phyloP scores from a whole-genome alignment of 106 monocot species.

The Apostasia ramifera region DNA sequence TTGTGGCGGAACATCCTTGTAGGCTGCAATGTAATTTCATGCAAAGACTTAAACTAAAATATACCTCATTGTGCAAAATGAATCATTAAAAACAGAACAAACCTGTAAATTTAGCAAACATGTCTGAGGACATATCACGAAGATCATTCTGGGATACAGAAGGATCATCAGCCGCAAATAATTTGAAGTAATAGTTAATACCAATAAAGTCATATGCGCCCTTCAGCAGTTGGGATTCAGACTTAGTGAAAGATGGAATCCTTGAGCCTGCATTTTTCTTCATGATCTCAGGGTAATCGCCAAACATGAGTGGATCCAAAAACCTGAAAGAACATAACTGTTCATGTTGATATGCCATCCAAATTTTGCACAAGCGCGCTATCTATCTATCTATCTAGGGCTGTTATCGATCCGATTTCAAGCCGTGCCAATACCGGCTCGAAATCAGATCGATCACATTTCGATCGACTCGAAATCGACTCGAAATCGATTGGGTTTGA shows the following conservation, averaged over 20 bases:
- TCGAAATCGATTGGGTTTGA: no score
- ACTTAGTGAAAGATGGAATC: slow-evolving; percentile 24
- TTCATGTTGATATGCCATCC: no score
- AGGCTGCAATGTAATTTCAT: background rate
- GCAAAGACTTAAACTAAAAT: background rate
- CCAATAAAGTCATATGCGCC: slow-evolving; percentile 52
- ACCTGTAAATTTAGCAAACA: slow-evolving; percentile 25
- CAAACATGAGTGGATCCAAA: slow-evolving; percentile 25
- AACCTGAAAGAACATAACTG: slow-evolving; percentile 13
- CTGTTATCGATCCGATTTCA: no score
- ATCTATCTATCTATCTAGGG: no score
- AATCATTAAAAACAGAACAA: background rate
- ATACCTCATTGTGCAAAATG: background rate
- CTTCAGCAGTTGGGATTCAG: slow-evolving; percentile 22
- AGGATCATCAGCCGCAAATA: slow-evolving; percentile 12
- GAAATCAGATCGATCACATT: no score
- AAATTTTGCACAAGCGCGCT: background rate
- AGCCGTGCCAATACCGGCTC: no score
- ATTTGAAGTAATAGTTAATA: slow-evolving; percentile 33
- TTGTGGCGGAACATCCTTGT: background rate
- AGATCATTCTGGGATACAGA: background rate
- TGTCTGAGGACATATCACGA: slow-evolving; percentile 29
- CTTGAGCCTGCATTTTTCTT: slow-evolving; percentile 33
- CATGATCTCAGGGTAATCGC: slow-evolving; percentile 50
- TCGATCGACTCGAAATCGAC: no score